Conservation (phyloP, 805 yeast species). For the Kodamaea neixiangensis region DNA sequence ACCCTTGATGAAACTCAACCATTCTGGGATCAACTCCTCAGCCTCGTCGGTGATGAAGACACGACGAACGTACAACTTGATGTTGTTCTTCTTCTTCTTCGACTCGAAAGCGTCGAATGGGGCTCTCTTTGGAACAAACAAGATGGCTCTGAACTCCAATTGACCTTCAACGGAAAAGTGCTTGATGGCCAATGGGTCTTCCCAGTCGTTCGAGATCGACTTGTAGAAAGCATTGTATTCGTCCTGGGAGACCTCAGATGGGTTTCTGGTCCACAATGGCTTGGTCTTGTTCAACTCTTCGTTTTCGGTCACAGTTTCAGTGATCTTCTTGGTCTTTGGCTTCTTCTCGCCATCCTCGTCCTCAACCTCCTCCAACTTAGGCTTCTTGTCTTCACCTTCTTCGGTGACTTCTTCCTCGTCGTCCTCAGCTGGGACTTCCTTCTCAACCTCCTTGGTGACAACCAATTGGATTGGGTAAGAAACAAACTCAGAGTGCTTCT, state of each 20-base stretch:
- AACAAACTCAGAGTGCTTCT: constrained; percentile 99
- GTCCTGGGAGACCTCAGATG: constrained; percentile 95
- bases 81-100: constrained; percentile 98
- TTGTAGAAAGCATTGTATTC: constrained; percentile 99
- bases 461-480: constrained; percentile 98
- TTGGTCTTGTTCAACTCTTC: constrained; percentile 99
- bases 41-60: constrained; percentile 99
- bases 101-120: constrained; percentile 98
- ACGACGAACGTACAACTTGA: constrained; percentile 98
- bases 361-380: constrained; percentile 76
- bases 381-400: constrained; percentile 59
- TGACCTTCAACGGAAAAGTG: constrained; percentile 99
- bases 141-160: constrained; percentile 97
- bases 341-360: constrained; percentile 63
- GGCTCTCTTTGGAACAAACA: constrained; percentile 98
- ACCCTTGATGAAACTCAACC: constrained; percentile 97
- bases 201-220: constrained; percentile 99
- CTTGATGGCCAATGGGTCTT: constrained; percentile 98
- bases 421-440: constrained; percentile 89
- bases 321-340: constrained; percentile 82
- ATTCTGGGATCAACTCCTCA: constrained; percentile 98
- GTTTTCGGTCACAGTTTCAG: constrained; percentile 90
- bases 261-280: constrained; percentile 99
- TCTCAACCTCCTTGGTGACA: constrained; percentile 98
- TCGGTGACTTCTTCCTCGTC: constrained; percentile 61